Base-by-base conservation (phyloP, 257 asterid species). In the Mentha longifolia region DNA sequence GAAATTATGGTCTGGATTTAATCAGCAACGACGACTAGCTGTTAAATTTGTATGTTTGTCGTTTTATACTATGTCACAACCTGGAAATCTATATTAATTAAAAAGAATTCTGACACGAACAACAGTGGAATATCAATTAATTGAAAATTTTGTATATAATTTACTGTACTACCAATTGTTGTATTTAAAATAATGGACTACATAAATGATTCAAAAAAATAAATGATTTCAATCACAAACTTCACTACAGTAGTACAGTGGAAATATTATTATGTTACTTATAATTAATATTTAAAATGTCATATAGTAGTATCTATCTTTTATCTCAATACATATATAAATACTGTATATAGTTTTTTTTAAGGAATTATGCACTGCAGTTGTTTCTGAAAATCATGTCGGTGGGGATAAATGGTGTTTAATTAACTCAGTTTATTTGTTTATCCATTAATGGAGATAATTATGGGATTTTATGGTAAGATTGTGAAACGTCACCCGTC, bases 31-130 rank as follows among this genome's bases (percentile, higher is more conserved):
- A 42, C 58, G 46, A 42, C 58, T 31, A 5, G 58, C 55, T 37
- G 63, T 59, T 51, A 25, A 22, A 50, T 49, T 22, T 49, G 20
- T 67, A 59, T 67, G 60, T 67, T 74, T 68, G 79, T 47, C 73
- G 45, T 20, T 65, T 42, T 33, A 33, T 65, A 56, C 37, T 39
- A 45, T 10, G 14, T 22, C 31, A 28, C 31, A 28, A 28, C 31
- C 31, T 28, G 31, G 31, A 28, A 28, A 28, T 28, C 31, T 28
- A 28, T 28, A 28, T 28, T 28, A 28, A 28, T 28, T 0, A 28
- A 28, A 31, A 11, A 30, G 8, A 15, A 9, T 9, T 31, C 33
- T 33, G 71, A 52, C 45, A 28, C 15, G 5, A 41, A 43, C 25
- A 22, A 22, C 25, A 39, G 2, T 42, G n/a, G 3, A 57, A 1